Conservation (phyloP, 225 moss, liverwort and hornwort species). For the Physcomitrellopsis africana region DNA sequence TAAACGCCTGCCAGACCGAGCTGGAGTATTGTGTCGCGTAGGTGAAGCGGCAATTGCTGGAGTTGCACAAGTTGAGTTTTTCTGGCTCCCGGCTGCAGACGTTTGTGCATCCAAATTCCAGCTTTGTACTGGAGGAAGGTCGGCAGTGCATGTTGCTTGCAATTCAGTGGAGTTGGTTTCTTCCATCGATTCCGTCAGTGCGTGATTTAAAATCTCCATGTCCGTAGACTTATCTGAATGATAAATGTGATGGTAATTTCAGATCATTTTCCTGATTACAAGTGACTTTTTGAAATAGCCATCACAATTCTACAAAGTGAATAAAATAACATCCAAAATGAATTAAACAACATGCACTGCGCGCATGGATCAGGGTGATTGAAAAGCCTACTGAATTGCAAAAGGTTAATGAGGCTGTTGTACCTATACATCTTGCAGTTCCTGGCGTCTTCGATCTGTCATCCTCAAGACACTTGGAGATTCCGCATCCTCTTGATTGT, state of each 20-base stretch:
- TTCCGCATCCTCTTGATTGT: constrained; percentile 22
- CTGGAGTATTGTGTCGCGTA: constrained; percentile 50
- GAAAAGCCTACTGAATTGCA: constrained; percentile 2
- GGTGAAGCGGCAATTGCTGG: constrained; percentile 41
- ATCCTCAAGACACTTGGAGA: constrained; percentile 17
- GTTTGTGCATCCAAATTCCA: constrained; percentile 36
- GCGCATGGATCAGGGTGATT: neutral
- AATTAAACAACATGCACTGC: neutral
- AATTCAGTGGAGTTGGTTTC: constrained; percentile 27
- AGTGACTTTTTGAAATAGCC: neutral
- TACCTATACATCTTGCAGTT: constrained; percentile 24
- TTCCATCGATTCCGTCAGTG: constrained; percentile 32
- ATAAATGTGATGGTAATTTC: neutral
- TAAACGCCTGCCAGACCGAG: constrained; percentile 39
- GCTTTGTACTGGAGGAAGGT: constrained; percentile 17
- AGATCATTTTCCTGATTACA: constrained; percentile 3
- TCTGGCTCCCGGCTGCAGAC: constrained; percentile 17
- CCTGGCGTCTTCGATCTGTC: constrained; percentile 26
- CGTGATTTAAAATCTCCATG: constrained; percentile 32
- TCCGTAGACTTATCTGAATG: constrained; percentile 22
- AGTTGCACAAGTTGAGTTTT: constrained; percentile 36
- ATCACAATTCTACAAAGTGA: neutral
- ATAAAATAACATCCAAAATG: neutral
- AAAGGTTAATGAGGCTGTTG: constrained; percentile 16
- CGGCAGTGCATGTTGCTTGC: constrained; percentile 15